Evolutionary conservation across 306 rosid genomes (phyloP).

Genomic region (Vigna trinervia): DNA sequence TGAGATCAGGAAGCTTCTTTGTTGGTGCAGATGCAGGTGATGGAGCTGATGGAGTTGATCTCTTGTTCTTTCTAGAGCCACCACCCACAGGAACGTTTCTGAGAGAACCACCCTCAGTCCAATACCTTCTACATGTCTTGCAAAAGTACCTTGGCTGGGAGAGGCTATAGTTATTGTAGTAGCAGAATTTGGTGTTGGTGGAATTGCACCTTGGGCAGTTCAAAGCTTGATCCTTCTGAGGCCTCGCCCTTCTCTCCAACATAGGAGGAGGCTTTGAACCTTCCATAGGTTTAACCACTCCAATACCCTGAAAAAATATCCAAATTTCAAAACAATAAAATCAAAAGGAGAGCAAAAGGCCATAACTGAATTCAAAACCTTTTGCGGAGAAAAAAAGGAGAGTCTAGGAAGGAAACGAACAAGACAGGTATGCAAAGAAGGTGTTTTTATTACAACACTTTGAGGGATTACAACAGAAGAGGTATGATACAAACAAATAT

Average conservation of each 20-base stretch:
- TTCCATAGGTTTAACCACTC: conserved; percentile 66
- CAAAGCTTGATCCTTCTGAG: conserved; percentile 83
- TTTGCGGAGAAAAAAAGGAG: conserved; percentile 25
- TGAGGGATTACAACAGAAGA: conserved; percentile 56
- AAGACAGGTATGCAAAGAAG: conserved; percentile 53
- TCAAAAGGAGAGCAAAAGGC: conserved; percentile 38
- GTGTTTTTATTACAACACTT: conserved; percentile 56
- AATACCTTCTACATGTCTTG: conserved; percentile 95
- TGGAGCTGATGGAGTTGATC: conserved; percentile 59
- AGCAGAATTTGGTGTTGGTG: conserved; percentile 92
- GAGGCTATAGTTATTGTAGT: conserved; percentile 93
- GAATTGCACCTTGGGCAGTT: conserved; percentile 99
- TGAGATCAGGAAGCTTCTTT: conserved; percentile 55
- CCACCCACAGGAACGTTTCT: conserved; percentile 99
- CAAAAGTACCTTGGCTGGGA: conserved; percentile 97
- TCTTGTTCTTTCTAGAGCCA: conserved; percentile 93
- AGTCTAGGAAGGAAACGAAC: conserved; percentile 48
- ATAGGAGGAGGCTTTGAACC: conserved; percentile 57
- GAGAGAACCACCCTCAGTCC: conserved; percentile 98
- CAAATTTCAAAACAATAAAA: conserved; percentile 31
- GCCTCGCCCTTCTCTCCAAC: conserved; percentile 76
- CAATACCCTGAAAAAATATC: conserved; percentile 51
- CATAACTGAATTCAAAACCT: conserved; percentile 34
- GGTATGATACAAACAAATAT: conserved; percentile 52
- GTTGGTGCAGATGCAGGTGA: conserved; percentile 45